Base-by-base conservation (phyloP, 106 monocot genomes). In the Dioscorea dumetorum region DNA sequence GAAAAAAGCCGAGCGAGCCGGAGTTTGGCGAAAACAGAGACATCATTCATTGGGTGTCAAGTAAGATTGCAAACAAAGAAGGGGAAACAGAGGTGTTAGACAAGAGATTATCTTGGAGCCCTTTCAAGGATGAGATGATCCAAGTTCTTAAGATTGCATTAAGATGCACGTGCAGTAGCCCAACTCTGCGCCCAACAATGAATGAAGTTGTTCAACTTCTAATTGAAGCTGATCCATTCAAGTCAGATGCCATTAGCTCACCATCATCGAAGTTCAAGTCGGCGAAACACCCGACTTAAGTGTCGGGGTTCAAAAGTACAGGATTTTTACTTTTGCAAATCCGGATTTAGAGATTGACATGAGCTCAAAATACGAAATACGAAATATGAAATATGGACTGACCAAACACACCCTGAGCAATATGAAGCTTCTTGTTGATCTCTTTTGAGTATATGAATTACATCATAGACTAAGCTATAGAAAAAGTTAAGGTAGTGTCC, bases 21-120 rank as follows among this genome's bases (percentile, higher is more conserved):
- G 92, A 97, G 66, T 92, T 87, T 62, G 92, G 97, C 4, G 97
- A 97, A 53, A 92, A 80, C 77, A 75, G 71, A 48, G 83, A 92
- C 70, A 84, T 97, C 21, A 78, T 80, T 65, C 64, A 75, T 28
- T 97, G 91, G 89, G 80, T 90, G 15, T 74, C 92, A 9, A 73
- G 66, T 70, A 92, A 77, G 72, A 76, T 75, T 35, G 73, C 74
- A 1, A 72, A 66, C 65, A 78, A 78, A 52, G 86, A 82, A 72
- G 82, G 78, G 4, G 78, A 76, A 10, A n/a, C 23, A 12, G 87
- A 89, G 28, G 82, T 87, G 19, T 53, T 97, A 11, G 97, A 97
- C 82, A 81, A 73, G 57, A 59, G 72, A 10, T 41, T 92, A 5
- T 63, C 68, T 48, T 77, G 84, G 73, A 77, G 64, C 20, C 69